A percentile compares a stretch with the other conserved stretches of the same genome.
Evolutionary conservation across 1,139 yeast species (phyloP).

Genomic region (Lodderomyces parapsilosis): DNA sequence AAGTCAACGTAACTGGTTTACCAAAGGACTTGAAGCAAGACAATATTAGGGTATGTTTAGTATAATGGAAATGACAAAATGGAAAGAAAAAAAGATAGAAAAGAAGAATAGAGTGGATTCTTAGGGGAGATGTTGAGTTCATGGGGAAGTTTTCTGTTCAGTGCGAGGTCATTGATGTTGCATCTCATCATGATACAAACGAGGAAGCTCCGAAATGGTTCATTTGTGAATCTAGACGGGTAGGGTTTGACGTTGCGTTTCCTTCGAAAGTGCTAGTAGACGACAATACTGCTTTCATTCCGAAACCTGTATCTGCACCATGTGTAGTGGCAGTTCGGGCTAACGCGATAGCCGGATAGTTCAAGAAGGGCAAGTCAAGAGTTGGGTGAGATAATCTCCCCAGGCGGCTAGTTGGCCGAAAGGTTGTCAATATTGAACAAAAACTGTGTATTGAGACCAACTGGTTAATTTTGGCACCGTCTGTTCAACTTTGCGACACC

Average conservation of each 20-base stretch:
- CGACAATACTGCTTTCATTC: no score
- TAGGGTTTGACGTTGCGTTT: background rate
- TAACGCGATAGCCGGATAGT: background rate
- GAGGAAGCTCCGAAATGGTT: no score
- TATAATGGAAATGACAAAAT: background rate
- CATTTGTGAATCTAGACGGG: no score
- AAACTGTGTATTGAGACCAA: no score
- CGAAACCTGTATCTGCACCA: background rate
- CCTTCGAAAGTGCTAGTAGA: background rate
- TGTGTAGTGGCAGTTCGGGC: background rate
- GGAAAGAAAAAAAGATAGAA: background rate
- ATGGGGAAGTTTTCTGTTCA: background rate
- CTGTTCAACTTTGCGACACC: no score
- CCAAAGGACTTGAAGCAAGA: constrained; percentile 79
- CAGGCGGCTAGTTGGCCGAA: background rate
- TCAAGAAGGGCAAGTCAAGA: background rate
- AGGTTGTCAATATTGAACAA: no score
- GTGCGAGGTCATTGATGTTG: background rate
- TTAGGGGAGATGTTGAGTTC: background rate
- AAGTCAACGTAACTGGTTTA: constrained; percentile 73
- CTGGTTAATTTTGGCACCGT: no score
- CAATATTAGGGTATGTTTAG: constrained; percentile 74
- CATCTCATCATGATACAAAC: background rate
- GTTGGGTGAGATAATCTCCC: background rate
- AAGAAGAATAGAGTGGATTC: background rate